phyloP scores from a whole-genome alignment of 108 stramenopile genomes.

The Aurantiochytrium sp. region DNA sequence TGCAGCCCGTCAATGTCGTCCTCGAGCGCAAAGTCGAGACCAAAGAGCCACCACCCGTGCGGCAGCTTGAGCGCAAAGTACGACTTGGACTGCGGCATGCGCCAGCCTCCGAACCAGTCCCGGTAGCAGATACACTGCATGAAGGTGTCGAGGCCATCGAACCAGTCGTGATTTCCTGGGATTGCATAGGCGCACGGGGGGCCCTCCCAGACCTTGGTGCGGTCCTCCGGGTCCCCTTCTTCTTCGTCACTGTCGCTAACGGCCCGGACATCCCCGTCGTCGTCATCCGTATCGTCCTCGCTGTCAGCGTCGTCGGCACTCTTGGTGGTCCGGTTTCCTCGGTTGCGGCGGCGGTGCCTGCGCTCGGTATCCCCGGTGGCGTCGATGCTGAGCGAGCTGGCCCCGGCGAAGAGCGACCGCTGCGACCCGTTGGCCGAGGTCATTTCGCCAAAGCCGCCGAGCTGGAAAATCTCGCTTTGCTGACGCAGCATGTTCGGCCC shows the following conservation, averaged over 20 bases:
- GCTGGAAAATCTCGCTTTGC: not conserved
- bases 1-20: conserved; percentile 64
- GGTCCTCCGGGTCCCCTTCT: not conserved
- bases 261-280: no score
- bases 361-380: no score
- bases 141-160: conserved; percentile 62
- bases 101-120: conserved; percentile 66
- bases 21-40: conserved; percentile 56
- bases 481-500: not conserved
- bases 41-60: conserved; percentile 60
- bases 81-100: conserved; percentile 60
- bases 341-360: no score
- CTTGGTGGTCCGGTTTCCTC: not conserved
- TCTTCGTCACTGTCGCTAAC: not conserved
- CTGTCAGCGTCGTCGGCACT: not conserved
- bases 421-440: not conserved
- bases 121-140: conserved; percentile 57
- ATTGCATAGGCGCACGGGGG: conserved; percentile 33
- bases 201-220: not conserved
- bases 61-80: conserved; percentile 64
- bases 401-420: not conserved
- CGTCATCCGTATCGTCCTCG: not conserved
- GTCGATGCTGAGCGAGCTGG: no score
- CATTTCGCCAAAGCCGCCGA: not conserved
- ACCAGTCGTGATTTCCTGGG: conserved; percentile 70